Conservation (phyloP, 441 rosid species). For the Erodium trifolium region DNA sequence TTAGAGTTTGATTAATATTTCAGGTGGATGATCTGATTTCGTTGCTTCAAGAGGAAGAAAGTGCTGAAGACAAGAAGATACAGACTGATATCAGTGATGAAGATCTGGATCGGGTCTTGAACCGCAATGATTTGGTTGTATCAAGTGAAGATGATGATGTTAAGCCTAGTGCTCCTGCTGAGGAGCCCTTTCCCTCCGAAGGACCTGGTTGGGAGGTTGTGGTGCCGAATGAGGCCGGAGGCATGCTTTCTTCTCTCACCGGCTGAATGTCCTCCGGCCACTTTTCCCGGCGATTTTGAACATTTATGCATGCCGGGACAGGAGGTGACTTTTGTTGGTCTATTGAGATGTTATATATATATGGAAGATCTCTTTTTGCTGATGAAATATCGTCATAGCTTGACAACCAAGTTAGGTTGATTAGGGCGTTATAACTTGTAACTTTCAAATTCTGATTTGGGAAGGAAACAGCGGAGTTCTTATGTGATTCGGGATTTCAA, state of each 20-base stretch:
- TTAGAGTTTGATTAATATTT: not conserved
- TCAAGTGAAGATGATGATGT: constrained; percentile 21
- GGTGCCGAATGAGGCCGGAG: constrained; percentile 55
- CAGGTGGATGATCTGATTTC: constrained; percentile 85
- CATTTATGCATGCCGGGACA: not conserved
- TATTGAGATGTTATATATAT: too few species aligned
- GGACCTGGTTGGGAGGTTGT: constrained; percentile 99
- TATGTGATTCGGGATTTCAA: too few species aligned
- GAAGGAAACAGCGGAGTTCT: too few species aligned
- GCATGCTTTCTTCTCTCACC: constrained; percentile 73
- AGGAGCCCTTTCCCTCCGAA: constrained; percentile 43
- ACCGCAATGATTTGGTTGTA: constrained; percentile 60
- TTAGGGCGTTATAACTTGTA: too few species aligned
- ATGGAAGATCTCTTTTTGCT: not conserved
- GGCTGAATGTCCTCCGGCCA: constrained; percentile 26
- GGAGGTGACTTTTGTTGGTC: too few species aligned
- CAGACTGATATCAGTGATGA: constrained; percentile 79
- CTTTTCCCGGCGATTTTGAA: not conserved
- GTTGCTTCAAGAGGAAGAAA: constrained; percentile 62
- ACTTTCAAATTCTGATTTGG: too few species aligned
- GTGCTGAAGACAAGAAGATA: constrained; percentile 78
- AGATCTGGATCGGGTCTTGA: constrained; percentile 59
- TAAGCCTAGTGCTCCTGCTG: constrained; percentile 17
- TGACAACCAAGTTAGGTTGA: too few species aligned
- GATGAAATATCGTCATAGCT: too few species aligned